Conservation (phyloP, 2,329 filamentous ascomycete species). For the Beauveria brongniartii region DNA sequence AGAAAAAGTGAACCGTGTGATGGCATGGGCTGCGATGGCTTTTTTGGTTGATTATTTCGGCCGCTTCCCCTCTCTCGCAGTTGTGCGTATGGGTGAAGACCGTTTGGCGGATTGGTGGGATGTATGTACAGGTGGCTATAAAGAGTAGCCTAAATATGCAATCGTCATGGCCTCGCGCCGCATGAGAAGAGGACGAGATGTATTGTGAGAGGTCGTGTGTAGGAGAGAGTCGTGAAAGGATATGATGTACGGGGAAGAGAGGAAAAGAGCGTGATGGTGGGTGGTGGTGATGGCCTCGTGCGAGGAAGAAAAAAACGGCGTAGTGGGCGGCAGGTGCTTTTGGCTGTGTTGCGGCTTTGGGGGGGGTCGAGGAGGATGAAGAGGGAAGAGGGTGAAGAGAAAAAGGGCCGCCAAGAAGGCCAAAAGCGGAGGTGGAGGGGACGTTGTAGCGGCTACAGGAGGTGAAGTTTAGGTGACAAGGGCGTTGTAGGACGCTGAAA, state of each 20-base stretch:
- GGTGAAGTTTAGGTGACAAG: neutral
- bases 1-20: neutral
- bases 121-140: neutral
- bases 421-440: neutral
- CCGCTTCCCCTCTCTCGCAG: neutral
- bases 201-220: neutral
- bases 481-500: neutral
- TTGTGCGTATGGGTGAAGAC: neutral
- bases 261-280: neutral
- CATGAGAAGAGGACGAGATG: neutral
- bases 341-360: neutral
- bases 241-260: neutral
- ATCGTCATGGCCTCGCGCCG: neutral
- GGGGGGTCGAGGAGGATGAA: neutral
- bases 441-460: neutral
- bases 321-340: neutral
- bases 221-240: neutral
- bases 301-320: neutral
- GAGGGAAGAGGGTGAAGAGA: neutral
- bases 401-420: neutral
- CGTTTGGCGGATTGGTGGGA: neutral
- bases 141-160: neutral
- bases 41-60: neutral
- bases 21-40: neutral
- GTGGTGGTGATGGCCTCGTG: slow-evolving; percentile 9